These are phyloP conservation scores for Penicillium frequentans DNA, from an alignment of 2,329 filamentous ascomycete species.

Conservation along the genomic window DNA sequence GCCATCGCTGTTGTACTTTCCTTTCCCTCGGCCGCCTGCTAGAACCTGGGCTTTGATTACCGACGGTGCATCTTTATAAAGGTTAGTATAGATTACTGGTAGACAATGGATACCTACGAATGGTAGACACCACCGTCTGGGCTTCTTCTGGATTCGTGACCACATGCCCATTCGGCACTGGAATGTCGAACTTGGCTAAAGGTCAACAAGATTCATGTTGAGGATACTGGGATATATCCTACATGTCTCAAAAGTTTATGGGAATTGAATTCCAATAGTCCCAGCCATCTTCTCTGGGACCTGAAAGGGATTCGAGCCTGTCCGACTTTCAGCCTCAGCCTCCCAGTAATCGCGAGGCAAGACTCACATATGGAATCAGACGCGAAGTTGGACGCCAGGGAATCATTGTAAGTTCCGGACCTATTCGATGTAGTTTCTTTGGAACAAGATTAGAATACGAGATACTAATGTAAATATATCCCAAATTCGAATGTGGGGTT, in stretches of 20 bases:
- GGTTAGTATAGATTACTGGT: not conserved
- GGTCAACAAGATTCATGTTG: not conserved
- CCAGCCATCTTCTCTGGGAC: constrained; percentile 19
- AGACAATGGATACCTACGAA: constrained; percentile 15
- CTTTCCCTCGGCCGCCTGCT: constrained; percentile 33
- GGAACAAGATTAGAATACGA: not conserved
- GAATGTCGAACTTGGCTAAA: constrained; percentile 22
- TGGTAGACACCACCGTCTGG: constrained; percentile 23
- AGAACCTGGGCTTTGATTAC: constrained; percentile 35
- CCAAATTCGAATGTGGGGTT: not conserved
- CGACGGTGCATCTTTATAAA: constrained; percentile 23
- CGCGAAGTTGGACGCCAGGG: not conserved
- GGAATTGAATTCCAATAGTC: constrained; percentile 26
- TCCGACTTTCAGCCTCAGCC: not conserved
- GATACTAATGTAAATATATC: not conserved
- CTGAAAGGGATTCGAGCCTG: constrained; percentile 4
- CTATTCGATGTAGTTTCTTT: not conserved
- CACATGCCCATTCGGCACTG: constrained; percentile 27
- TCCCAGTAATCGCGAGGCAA: not conserved
- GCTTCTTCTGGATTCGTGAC: constrained; percentile 25
- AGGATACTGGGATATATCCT: not conserved
- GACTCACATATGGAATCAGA: not conserved
- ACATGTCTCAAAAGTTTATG: constrained; percentile 27
- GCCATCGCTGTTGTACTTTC: constrained; percentile 27
- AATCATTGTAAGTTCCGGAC: not conserved